Evolutionary conservation across 306 rosid species (phyloP).

Genomic region (Quercus alba): DNA sequence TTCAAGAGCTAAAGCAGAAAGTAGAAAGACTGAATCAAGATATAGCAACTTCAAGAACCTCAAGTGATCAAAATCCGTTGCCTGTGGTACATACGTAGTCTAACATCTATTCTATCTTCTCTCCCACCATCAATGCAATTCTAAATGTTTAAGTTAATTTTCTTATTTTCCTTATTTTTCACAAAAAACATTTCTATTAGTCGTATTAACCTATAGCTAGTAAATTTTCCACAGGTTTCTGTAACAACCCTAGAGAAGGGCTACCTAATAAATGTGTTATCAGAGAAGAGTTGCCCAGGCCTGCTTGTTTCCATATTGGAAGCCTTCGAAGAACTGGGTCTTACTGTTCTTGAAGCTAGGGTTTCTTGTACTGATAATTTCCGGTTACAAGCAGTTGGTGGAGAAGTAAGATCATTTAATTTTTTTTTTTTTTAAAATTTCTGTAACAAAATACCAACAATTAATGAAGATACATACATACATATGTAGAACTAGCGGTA

Average conservation of each 20-base stretch:
- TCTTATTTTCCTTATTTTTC: not conserved
- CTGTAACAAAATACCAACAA: too few relatives aligned
- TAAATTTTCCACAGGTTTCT: conserved; percentile 52
- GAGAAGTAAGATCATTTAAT: conserved; percentile 54
- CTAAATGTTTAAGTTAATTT: not conserved
- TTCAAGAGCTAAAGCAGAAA: conserved; percentile 75
- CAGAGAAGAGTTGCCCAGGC: conserved; percentile 68
- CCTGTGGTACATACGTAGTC: conserved; percentile 53
- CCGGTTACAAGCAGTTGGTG: conserved; percentile 81
- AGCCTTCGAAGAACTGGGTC: conserved; percentile 84
- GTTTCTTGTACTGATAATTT: conserved; percentile 89
- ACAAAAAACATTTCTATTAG: not conserved
- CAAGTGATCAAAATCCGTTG: conserved; percentile 44
- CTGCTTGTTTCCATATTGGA: conserved; percentile 84
- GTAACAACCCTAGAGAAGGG: conserved; percentile 90
- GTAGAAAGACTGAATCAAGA: conserved; percentile 83
- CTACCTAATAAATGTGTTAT: conserved; percentile 64
- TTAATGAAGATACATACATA: not conserved
- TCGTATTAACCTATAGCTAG: not conserved
- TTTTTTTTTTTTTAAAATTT: not conserved
- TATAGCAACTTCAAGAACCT: conserved; percentile 50
- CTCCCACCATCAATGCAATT: not conserved
- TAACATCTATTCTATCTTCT: not conserved
- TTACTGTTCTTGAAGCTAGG: conserved; percentile 92
- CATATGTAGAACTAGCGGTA: not conserved